These are phyloP conservation scores for Aspergillus homomorphus DNA, from an alignment of 495 filamentous ascomycete genomes.

Conservation along the genomic window DNA sequence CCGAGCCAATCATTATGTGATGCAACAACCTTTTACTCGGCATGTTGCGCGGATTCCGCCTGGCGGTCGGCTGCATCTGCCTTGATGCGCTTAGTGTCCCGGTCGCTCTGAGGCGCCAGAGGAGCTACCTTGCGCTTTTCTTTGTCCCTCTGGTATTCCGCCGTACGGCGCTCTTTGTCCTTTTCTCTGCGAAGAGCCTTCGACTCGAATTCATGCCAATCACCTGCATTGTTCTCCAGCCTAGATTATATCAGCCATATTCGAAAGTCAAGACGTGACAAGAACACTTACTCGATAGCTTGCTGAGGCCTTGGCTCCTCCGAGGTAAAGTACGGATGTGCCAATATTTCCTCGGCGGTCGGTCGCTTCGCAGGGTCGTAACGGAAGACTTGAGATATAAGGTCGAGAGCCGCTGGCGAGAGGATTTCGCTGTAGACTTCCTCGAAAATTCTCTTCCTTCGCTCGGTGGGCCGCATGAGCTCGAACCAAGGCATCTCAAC, in stretches of 20 bases:
- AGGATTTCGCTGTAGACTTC: constrained; percentile 74
- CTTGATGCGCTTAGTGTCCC: constrained; percentile 38
- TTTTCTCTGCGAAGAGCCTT: constrained; percentile 92
- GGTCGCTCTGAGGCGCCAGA: constrained; percentile 31
- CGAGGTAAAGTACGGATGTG: constrained; percentile 82
- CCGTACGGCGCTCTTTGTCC: constrained; percentile 73
- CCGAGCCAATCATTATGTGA: not conserved
- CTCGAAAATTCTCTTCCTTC: constrained; percentile 73
- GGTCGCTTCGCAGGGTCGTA: constrained; percentile 88
- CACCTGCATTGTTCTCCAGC: constrained; percentile 79
- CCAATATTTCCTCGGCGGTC: constrained; percentile 77
- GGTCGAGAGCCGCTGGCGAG: constrained; percentile 74
- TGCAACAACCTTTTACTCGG: constrained; percentile 5
- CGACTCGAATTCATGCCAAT: constrained; percentile 99
- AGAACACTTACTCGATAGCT: constrained; percentile 70
- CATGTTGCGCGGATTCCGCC: constrained; percentile 1
- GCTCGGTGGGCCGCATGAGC: constrained; percentile 72
- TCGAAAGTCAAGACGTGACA: not conserved
- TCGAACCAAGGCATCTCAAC: constrained; percentile 96
- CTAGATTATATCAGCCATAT: constrained; percentile 41
- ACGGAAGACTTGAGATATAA: constrained; percentile 75
- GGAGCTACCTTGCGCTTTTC: constrained; percentile 45
- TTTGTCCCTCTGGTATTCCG: constrained; percentile 52
- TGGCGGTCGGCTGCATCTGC: constrained; percentile 19
- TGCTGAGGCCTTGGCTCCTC: constrained; percentile 79